These are phyloP conservation scores for Xylaria sp. DNA, from an alignment of 2,329 filamentous ascomycete genomes.

Conservation along the genomic window DNA sequence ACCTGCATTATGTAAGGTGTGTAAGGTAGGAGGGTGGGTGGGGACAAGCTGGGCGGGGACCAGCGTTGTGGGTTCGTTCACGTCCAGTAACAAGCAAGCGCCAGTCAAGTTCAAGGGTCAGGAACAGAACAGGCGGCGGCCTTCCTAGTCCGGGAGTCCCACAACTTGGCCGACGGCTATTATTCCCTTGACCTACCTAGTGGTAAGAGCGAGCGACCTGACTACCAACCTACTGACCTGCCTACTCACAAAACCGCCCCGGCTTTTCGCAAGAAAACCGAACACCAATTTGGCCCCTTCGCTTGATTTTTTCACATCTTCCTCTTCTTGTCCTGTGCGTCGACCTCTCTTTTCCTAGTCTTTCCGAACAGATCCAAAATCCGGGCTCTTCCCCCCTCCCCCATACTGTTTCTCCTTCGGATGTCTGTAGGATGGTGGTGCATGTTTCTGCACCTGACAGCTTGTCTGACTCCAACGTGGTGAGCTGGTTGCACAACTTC, in stretches of 20 bases:
- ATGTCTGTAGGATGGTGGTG: conserved; percentile 18
- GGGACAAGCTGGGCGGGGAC: conserved; percentile 5
- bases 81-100: conserved; percentile 17
- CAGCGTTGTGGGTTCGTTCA: neutral
- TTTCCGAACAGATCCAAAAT: neutral
- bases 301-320: conserved; percentile 7
- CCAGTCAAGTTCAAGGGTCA: conserved; percentile 14
- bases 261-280: conserved; percentile 30
- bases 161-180: conserved; percentile 40
- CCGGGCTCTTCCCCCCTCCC: neutral
- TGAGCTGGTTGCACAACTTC: conserved; percentile 30
- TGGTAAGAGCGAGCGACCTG: neutral
- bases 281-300: conserved; percentile 28
- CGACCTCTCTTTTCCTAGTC: neutral
- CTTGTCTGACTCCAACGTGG: conserved; percentile 34
- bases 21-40: conserved; percentile 16
- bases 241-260: conserved; percentile 28
- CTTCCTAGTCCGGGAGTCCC: conserved; percentile 38
- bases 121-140: conserved; percentile 32
- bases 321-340: neutral
- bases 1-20: conserved; percentile 9
- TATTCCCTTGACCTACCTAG: conserved; percentile 29
- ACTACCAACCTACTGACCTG: conserved; percentile 14
- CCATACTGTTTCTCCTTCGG: conserved; percentile 7
- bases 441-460: conserved; percentile 36